Evolutionary conservation across 164 flowering plant genomes (phyloP).

Genomic region (Warburgia ugandensis): DNA sequence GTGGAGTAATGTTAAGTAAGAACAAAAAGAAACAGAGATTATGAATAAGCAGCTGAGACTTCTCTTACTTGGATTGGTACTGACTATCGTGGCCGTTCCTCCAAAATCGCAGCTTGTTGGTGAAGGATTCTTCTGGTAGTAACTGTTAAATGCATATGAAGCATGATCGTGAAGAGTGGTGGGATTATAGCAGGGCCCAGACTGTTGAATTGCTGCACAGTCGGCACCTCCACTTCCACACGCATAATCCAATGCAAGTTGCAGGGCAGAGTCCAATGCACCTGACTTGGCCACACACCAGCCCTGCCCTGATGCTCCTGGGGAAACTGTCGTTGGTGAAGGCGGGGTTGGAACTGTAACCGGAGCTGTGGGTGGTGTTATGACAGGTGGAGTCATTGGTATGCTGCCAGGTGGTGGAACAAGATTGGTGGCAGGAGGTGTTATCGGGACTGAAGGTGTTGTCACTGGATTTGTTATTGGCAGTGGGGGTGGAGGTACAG

Average conservation of each 20-base stretch:
- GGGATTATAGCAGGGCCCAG: constrained; percentile 74
- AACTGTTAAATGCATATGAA: constrained; percentile 88
- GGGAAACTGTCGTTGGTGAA: constrained; percentile 34
- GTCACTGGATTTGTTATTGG: constrained; percentile 42
- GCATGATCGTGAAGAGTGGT: constrained; percentile 72
- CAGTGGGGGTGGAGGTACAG: constrained; percentile 3
- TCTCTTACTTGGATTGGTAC: constrained; percentile 78
- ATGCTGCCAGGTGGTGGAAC: constrained; percentile 21
- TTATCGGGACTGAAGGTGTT: constrained; percentile 12
- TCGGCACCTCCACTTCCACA: constrained; percentile 88
- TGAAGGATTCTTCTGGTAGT: constrained; percentile 71
- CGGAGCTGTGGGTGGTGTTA: constrained; percentile 30
- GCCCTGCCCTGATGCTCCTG: constrained; percentile 53
- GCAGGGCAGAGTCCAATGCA: constrained; percentile 39
- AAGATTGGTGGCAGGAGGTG: constrained; percentile 48
- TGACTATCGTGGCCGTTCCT: constrained; percentile 55
- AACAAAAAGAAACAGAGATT: neutral
- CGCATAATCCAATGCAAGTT: constrained; percentile 86
- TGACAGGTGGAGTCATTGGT: constrained; percentile 26
- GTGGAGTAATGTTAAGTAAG: too few relatives aligned
- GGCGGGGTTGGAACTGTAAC: constrained; percentile 31
- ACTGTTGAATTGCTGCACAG: constrained; percentile 68
- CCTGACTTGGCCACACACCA: constrained; percentile 93
- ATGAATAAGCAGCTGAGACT: neutral
- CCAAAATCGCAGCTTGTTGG: constrained; percentile 84